Percentiles rank a stretch among this genome's conserved stretches.
phyloP scores from a whole-genome alignment of 805 yeast genomes.

The Ogataea pini region DNA sequence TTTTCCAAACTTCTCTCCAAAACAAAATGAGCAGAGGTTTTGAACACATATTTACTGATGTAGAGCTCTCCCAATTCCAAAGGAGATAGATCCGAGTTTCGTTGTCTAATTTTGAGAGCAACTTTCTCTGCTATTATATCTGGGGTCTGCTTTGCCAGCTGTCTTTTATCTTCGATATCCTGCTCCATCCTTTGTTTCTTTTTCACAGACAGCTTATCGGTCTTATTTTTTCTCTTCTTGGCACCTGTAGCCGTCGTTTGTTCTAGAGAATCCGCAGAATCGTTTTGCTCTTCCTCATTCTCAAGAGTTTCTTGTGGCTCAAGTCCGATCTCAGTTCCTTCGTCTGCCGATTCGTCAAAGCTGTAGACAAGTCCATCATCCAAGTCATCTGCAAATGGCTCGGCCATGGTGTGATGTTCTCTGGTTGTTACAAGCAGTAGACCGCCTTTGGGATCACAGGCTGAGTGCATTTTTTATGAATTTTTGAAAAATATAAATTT shows the following conservation, averaged over 20 bases:
- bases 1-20: slow-evolving; percentile 55
- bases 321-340: slow-evolving; percentile 14
- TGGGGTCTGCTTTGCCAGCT: slow-evolving; percentile 54
- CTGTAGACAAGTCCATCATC: slow-evolving; percentile 40
- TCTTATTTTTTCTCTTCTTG: slow-evolving; percentile 33
- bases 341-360: slow-evolving; percentile 47
- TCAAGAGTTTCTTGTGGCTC: background rate
- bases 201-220: slow-evolving; percentile 56
- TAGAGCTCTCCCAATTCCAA: slow-evolving; percentile 72
- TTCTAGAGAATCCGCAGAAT: slow-evolving; percentile 18
- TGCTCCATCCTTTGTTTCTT: slow-evolving; percentile 68
- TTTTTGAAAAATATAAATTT: background rate
- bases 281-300: slow-evolving; percentile 22
- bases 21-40: slow-evolving; percentile 61
- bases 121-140: slow-evolving; percentile 68
- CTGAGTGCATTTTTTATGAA: background rate
- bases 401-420: slow-evolving; percentile 4
- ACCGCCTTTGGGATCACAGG: background rate
- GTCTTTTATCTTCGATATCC: slow-evolving; percentile 58
- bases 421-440: too few relatives aligned
- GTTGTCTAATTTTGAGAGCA: slow-evolving; percentile 57
- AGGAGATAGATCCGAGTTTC: slow-evolving; percentile 67
- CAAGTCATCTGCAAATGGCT: slow-evolving; percentile 46
- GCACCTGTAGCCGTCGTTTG: slow-evolving; percentile 5
- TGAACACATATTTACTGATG: slow-evolving; percentile 52